These are phyloP conservation scores for Piper betle DNA, from an alignment of 164 flowering plant genomes.

Conservation along the genomic window DNA sequence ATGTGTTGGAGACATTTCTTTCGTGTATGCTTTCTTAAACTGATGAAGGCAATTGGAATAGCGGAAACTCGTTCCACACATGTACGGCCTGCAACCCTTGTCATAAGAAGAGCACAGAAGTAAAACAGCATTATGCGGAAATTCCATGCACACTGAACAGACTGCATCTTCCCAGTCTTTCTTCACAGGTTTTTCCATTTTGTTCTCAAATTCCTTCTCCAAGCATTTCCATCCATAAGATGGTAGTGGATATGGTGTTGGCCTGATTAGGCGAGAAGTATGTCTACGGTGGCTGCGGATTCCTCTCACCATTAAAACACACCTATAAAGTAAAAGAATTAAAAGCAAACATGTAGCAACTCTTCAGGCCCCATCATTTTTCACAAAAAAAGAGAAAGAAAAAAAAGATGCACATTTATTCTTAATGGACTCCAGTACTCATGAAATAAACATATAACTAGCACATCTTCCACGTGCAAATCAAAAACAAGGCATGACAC, in stretches of 20 bases:
- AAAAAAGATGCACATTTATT: too few species aligned
- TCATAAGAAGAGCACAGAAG: constrained; percentile 65
- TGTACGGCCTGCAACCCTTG: constrained; percentile 70
- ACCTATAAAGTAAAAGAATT: too few species aligned
- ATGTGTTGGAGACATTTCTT: constrained; percentile 12
- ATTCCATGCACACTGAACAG: constrained; percentile 68
- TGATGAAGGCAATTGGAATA: constrained; percentile 61
- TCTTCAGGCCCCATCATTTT: too few species aligned
- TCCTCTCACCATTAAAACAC: too few species aligned
- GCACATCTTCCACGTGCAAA: too few species aligned
- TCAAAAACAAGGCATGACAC: too few species aligned
- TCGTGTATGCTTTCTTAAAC: constrained; percentile 28
- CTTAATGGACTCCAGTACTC: too few species aligned
- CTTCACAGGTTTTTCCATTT: constrained; percentile 19
- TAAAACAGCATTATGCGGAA: constrained; percentile 66
- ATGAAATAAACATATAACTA: too few species aligned
- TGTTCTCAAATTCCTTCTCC: constrained; percentile 11
- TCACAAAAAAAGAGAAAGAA: too few species aligned
- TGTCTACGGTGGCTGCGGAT: constrained; percentile 1
- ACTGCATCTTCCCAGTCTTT: constrained; percentile 57
- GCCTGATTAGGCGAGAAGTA: constrained; percentile 40
- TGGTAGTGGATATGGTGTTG: constrained; percentile 39
- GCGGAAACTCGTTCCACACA: constrained; percentile 64
- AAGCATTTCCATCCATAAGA: constrained; percentile 9
- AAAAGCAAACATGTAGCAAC: too few species aligned